Percentiles rank a stretch among this genome's conserved stretches.
Evolutionary conservation across 495 filamentous ascomycete genomes (phyloP).

Genomic region (Penicillium verhagenii): DNA sequence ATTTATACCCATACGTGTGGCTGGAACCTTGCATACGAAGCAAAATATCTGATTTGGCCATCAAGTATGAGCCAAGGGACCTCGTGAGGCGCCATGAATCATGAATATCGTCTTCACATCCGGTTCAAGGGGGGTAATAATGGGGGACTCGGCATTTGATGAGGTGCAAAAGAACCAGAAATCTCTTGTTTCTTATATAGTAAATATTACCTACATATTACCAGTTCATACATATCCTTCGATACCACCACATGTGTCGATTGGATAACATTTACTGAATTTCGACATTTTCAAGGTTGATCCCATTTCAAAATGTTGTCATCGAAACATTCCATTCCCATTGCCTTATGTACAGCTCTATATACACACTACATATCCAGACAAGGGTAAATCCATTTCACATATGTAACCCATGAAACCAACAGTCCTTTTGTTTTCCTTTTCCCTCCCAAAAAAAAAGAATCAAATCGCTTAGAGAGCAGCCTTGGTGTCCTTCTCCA

Average conservation of each 20-base stretch:
- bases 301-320: too few relatives aligned
- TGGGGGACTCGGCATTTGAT: neutral
- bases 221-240: too few relatives aligned
- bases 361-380: neutral
- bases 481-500: conserved; percentile 31
- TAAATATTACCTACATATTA: neutral
- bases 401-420: neutral
- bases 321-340: neutral
- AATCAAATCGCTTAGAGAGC: conserved; percentile 5
- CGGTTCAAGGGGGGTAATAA: neutral
- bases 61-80: neutral
- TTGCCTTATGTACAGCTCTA: conserved; percentile 4
- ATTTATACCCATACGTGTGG: conserved; percentile 1
- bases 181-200: neutral
- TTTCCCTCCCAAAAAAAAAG: neutral
- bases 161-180: neutral
- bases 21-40: neutral
- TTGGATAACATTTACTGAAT: too few relatives aligned
- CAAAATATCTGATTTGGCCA: neutral
- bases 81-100: neutral
- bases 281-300: too few relatives aligned
- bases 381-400: neutral
- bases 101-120: neutral
- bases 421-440: neutral
- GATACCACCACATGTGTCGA: too few relatives aligned